These are phyloP conservation scores for Psidium guajava DNA, from an alignment of 345 rosid genomes.

Conservation along the genomic window DNA sequence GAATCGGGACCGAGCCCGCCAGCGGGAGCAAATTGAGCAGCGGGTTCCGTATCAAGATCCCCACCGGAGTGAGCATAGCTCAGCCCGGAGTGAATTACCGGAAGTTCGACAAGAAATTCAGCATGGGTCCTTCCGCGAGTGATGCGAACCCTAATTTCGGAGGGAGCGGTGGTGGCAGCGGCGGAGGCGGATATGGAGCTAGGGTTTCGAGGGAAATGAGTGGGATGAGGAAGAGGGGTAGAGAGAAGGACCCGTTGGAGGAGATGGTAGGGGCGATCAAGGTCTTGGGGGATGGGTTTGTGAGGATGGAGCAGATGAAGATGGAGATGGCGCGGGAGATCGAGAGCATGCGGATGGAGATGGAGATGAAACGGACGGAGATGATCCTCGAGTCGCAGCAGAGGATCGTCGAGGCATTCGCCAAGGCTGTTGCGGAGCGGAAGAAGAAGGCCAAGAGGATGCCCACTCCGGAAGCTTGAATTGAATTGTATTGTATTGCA, in stretches of 20 bases:
- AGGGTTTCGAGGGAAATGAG: slow-evolving; percentile 22
- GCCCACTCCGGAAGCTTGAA: slow-evolving; percentile 8
- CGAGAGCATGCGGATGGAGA: slow-evolving; percentile 79
- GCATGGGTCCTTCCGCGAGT: background rate
- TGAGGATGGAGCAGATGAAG: slow-evolving; percentile 79
- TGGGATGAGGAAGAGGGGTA: slow-evolving; percentile 19
- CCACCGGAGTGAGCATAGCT: slow-evolving; percentile 73
- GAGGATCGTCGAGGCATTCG: slow-evolving; percentile 63
- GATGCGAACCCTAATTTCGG: slow-evolving; percentile 7
- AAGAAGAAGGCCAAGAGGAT: slow-evolving; percentile 28
- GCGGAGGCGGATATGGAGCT: slow-evolving; percentile 3
- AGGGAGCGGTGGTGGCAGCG: background rate
- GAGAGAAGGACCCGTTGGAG: slow-evolving; percentile 34
- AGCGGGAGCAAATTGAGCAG: slow-evolving; percentile 19
- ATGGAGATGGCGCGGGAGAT: slow-evolving; percentile 90
- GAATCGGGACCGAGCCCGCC: slow-evolving; percentile 33
- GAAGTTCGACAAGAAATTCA: slow-evolving; percentile 37
- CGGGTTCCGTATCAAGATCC: slow-evolving; percentile 65
- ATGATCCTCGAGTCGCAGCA: slow-evolving; percentile 87
- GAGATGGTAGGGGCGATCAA: slow-evolving; percentile 80
- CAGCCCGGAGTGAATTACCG: slow-evolving; percentile 44
- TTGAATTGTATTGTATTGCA: background rate
- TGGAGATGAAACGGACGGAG: slow-evolving; percentile 82
- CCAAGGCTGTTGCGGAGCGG: slow-evolving; percentile 50
- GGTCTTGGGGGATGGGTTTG: slow-evolving; percentile 75